These are phyloP conservation scores for Zygosaccharomyces pseudobailii DNA, from an alignment of 1,139 yeast genomes.

Conservation along the genomic window DNA sequence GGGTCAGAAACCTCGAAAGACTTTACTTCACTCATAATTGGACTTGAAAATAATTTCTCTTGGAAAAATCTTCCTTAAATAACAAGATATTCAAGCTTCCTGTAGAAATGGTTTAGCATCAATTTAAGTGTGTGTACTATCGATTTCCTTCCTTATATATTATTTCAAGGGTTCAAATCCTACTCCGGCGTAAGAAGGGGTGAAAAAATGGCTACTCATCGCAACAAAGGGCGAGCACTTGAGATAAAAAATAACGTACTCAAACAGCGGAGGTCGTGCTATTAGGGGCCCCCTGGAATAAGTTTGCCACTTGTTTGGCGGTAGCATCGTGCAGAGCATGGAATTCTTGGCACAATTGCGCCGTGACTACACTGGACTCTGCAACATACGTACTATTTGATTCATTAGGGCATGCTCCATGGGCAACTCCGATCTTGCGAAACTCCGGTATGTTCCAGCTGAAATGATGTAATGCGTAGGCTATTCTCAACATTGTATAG, in stretches of 20 bases:
- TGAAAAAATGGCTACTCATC: neutral
- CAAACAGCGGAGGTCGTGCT: neutral
- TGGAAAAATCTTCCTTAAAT: too few species aligned
- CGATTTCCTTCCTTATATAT: neutral
- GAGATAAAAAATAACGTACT: neutral
- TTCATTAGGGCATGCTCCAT: neutral
- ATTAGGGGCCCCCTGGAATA: neutral
- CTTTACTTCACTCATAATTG: constrained; percentile 17
- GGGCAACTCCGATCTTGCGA: constrained; percentile 9
- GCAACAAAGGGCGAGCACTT: neutral
- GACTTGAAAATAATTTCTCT: too few species aligned
- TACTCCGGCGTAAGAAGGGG: neutral
- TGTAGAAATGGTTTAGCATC: too few species aligned
- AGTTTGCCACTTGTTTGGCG: constrained; percentile 5
- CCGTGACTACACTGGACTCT: neutral
- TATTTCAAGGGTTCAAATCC: neutral
- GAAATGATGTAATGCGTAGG: constrained; percentile 19
- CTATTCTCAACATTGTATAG: constrained; percentile 18
- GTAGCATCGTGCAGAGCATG: constrained; percentile 10
- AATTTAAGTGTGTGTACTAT: too few species aligned
- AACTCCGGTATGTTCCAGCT: constrained; percentile 19
- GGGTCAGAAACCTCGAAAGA: constrained; percentile 49
- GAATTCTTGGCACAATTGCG: constrained; percentile 1
- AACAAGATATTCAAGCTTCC: too few species aligned
- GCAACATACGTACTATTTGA: neutral